Percentiles rank a stretch among this genome's conserved stretches.
Evolutionary conservation across 148 eudicot genomes (phyloP).

Genomic region (Silene uniflora): DNA sequence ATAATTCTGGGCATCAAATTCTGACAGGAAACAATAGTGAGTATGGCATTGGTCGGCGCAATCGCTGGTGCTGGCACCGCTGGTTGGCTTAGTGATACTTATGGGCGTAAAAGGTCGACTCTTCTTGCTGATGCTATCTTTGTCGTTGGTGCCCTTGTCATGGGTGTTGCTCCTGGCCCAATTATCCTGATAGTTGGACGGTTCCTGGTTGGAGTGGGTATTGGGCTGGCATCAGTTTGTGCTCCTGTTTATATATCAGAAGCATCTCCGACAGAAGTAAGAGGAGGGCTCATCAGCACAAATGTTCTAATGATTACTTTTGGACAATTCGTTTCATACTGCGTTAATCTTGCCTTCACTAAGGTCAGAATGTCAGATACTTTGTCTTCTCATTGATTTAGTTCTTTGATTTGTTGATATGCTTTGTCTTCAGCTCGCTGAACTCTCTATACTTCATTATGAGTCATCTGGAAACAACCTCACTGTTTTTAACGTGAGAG

Average conservation of each 20-base stretch:
- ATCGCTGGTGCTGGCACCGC: conserved; percentile 81
- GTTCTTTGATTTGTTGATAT: not conserved
- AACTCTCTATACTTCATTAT: not conserved
- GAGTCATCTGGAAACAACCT: no score
- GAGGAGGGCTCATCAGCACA: conserved; percentile 92
- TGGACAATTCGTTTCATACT: conserved; percentile 93
- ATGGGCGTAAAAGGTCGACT: conserved; percentile 81
- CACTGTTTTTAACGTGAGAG: no score
- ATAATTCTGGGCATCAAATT: not conserved
- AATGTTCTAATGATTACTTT: conserved; percentile 91
- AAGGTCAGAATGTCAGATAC: conserved; percentile 77
- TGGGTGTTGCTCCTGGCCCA: conserved; percentile 89
- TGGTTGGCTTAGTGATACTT: conserved; percentile 77
- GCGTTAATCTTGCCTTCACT: conserved; percentile 90
- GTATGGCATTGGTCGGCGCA: conserved; percentile 94
- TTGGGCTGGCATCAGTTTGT: conserved; percentile 87
- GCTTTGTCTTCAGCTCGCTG: not conserved
- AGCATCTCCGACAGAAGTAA: conserved; percentile 76
- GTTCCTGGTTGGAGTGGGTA: conserved; percentile 73
- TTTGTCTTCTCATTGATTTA: conserved; percentile 13
- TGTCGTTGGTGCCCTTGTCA: conserved; percentile 57
- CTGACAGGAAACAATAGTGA: conserved; percentile 80
- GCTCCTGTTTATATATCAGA: conserved; percentile 92
- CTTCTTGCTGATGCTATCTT: conserved; percentile 71
- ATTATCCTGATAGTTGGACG: conserved; percentile 77